Evolutionary conservation across 441 rosid genomes (phyloP).

Genomic region (Populus tomentosa): DNA sequence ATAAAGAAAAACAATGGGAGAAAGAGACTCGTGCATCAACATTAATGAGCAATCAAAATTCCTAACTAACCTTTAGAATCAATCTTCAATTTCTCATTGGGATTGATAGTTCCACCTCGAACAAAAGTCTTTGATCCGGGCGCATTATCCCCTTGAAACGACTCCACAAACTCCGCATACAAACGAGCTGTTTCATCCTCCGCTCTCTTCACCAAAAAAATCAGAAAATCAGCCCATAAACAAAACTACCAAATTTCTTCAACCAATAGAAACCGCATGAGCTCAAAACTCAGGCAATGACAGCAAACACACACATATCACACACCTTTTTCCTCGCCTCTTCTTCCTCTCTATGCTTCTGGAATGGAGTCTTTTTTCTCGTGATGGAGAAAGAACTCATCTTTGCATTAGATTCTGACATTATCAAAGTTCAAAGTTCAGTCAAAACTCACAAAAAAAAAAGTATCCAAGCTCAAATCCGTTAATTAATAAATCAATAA

Average conservation of each 20-base stretch:
- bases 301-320: not conserved
- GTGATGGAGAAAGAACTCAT: conserved; percentile 95
- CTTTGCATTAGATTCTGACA: conserved; percentile 23
- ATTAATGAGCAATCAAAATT: not conserved
- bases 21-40: not conserved
- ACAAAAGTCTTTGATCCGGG: conserved; percentile 89
- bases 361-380: conserved; percentile 92
- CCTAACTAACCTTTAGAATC: conserved; percentile 76
- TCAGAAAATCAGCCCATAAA: not conserved
- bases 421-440: not conserved
- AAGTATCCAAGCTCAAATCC: not conserved
- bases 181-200: conserved; percentile 95
- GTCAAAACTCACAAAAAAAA: not conserved
- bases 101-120: conserved; percentile 92
- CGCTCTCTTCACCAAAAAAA: conserved; percentile 49
- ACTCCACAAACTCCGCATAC: conserved; percentile 90
- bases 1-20: conserved; percentile 10
- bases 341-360: conserved; percentile 97
- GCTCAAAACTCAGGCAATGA: not conserved
- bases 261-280: not conserved
- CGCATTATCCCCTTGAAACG: conserved; percentile 74
- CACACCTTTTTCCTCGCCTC: conserved; percentile 88
- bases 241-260: not conserved
- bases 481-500: too few relatives aligned
- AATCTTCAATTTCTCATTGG: conserved; percentile 56